Conservation (phyloP, 1,284 basidiomycete species). For the Cerioporus squamosus region DNA sequence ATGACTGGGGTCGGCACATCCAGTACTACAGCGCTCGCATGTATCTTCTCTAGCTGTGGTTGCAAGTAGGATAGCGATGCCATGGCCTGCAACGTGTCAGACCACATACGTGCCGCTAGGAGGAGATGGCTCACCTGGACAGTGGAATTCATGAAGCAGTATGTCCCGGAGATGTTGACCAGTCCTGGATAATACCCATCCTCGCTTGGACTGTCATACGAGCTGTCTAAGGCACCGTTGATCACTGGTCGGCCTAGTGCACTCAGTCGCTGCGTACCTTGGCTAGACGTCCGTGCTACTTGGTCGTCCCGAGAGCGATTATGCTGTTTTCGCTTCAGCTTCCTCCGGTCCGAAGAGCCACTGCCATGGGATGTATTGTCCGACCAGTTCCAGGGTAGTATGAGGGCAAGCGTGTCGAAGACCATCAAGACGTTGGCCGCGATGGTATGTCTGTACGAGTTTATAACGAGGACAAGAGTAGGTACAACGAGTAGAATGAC, state of each 20-base stretch:
- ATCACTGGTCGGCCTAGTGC: not conserved
- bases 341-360: constrained; percentile 44
- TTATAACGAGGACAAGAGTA: constrained; percentile 46
- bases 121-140: constrained; percentile 65
- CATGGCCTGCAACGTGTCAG: constrained; percentile 59
- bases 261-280: constrained; percentile 13
- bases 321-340: constrained; percentile 49
- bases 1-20: constrained; percentile 86
- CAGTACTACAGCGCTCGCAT: constrained; percentile 71
- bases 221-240: constrained; percentile 6
- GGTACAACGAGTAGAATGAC: constrained; percentile 57
- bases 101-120: not conserved
- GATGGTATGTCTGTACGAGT: constrained; percentile 39
- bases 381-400: constrained; percentile 65
- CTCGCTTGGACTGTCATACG: constrained; percentile 30
- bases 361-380: constrained; percentile 30
- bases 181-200: constrained; percentile 80
- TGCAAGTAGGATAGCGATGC: constrained; percentile 82
- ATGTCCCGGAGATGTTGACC: constrained; percentile 92
- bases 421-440: constrained; percentile 53
- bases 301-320: constrained; percentile 61
- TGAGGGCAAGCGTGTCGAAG: constrained; percentile 53
- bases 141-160: constrained; percentile 95
- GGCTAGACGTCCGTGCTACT: constrained; percentile 31
- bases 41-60: constrained; percentile 73